Evolutionary conservation across 768 basidiomycete genomes (phyloP), one percentile per base, ranked within the genome.

Genomic region (Crucibulum laeve): DNA sequence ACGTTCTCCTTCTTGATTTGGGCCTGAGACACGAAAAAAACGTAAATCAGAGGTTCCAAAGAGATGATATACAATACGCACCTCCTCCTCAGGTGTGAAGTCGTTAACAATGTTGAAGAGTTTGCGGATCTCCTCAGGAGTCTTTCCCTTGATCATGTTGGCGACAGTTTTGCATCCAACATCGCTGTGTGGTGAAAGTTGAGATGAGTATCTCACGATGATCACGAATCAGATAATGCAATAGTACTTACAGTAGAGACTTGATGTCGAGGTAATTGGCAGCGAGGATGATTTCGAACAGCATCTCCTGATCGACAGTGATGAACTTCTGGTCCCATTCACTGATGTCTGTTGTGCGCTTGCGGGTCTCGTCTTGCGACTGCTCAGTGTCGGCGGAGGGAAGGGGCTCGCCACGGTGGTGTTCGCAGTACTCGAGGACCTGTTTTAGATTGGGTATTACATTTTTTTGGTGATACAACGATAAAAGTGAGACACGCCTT

Each of bases 81-180:
- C 95, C 84, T 99, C 96, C 64, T 98, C 96, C 61, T 99, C 96
- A 15, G 95, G 93, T 3, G 96, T 98, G 61, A 99, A 99, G 68
- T 97, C 96, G 62, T 93, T 93, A 24, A 91, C 88, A 52, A 94
- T 93, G 78, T 96, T 95, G 74, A 93, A 97, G 42, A 98, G 80
- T 60, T 97, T 97, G 46, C 95, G 86, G 54, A 99, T 98, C 70
- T 98, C 96, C 65, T 98, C 96, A 18, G 96, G 96, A 3, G 94
- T 95, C 80, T 99, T 99, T 25, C 96, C 96, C 74, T 99, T 98
- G 79, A 99, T 98, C 96, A 98, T 99, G 77, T 98, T 98, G 11
- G 96, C 96, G 4, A 96, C 94, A 3, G 92, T 96, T 76, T 96
- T 95, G 80, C 94, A 96, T 1, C 94, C 94, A 46, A 96, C 91